These are phyloP conservation scores for Drechslerella coelobrocha DNA, from an alignment of 2,329 filamentous ascomycete species.

Conservation along the genomic window DNA sequence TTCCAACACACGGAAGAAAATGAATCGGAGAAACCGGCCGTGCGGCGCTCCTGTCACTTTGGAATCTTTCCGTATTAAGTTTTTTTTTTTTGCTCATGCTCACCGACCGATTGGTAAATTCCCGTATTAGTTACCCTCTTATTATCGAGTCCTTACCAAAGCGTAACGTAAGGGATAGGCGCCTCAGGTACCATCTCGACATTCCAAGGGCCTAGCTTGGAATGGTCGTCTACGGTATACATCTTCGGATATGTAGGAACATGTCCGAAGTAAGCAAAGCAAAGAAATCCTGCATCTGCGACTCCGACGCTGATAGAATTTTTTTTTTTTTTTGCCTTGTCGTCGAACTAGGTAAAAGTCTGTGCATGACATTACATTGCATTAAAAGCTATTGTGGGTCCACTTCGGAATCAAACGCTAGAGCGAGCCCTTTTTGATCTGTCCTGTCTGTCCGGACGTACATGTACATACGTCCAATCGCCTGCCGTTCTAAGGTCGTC, in stretches of 20 bases:
- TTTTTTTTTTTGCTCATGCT: conserved; percentile 14
- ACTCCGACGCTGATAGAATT: background rate
- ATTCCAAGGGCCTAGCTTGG: background rate
- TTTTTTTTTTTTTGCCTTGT: background rate
- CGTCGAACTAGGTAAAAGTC: background rate
- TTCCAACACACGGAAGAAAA: conserved; percentile 45
- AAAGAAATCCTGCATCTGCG: conserved; percentile 4
- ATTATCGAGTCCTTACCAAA: conserved; percentile 18
- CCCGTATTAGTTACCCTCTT: conserved; percentile 20
- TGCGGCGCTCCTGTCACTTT: conserved; percentile 8
- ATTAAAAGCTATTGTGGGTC: background rate
- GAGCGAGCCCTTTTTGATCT: background rate
- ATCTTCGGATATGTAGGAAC: conserved; percentile 6
- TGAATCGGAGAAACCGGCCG: conserved; percentile 46
- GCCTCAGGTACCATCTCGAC: background rate
- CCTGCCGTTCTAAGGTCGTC: conserved; percentile 44
- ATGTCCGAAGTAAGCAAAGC: background rate
- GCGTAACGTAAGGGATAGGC: background rate
- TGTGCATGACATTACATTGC: conserved; percentile 8
- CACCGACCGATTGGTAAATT: conserved; percentile 7
- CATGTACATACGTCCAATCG: conserved; percentile 30
- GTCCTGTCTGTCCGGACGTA: conserved; percentile 20
- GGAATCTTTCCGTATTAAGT: conserved; percentile 21
- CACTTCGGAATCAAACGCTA: conserved; percentile 13
- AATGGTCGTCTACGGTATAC: background rate